Conservation (phyloP, 768 basidiomycete genomes). For the Boletus vermiculosoides region DNA sequence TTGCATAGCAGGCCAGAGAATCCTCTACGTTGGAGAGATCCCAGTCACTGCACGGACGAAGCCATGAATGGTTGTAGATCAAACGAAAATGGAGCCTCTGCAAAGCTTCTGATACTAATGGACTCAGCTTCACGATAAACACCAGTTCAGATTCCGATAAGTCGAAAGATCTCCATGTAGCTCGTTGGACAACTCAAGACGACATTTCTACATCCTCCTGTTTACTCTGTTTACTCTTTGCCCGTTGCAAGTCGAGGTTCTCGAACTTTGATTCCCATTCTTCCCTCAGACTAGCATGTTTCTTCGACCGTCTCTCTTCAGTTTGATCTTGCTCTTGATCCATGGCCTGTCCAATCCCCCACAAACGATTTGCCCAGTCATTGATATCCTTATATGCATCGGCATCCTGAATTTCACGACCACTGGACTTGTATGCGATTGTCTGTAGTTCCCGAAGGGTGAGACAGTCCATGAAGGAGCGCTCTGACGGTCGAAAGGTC, state of each 20-base stretch:
- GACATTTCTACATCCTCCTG: conserved; percentile 28
- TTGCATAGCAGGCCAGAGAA: not conserved
- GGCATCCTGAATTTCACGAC: conserved; percentile 42
- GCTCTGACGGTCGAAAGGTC: conserved; percentile 56
- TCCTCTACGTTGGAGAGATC: not conserved
- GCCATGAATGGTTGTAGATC: not conserved
- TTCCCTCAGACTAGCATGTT: conserved; percentile 35
- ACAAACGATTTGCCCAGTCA: conserved; percentile 43
- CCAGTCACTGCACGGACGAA: not conserved
- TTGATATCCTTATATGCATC: conserved; percentile 47
- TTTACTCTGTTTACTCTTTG: conserved; percentile 22
- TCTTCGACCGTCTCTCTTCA: conserved; percentile 36
- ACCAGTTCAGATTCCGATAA: not conserved
- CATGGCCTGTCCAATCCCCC: conserved; percentile 41
- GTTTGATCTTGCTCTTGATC: conserved; percentile 23
- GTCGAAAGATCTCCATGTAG: not conserved
- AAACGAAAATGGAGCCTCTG: not conserved
- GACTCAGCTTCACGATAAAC: not conserved
- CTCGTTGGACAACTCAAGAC: conserved; percentile 6
- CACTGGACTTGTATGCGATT: conserved; percentile 54
- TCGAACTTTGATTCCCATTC: conserved; percentile 45
- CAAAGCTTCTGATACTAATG: not conserved
- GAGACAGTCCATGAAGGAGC: conserved; percentile 60
- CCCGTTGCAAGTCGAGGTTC: conserved; percentile 20
- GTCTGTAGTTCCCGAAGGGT: conserved; percentile 49